Base-by-base conservation (phyloP, 495 filamentous ascomycete species). In the Bacidia rubella region DNA sequence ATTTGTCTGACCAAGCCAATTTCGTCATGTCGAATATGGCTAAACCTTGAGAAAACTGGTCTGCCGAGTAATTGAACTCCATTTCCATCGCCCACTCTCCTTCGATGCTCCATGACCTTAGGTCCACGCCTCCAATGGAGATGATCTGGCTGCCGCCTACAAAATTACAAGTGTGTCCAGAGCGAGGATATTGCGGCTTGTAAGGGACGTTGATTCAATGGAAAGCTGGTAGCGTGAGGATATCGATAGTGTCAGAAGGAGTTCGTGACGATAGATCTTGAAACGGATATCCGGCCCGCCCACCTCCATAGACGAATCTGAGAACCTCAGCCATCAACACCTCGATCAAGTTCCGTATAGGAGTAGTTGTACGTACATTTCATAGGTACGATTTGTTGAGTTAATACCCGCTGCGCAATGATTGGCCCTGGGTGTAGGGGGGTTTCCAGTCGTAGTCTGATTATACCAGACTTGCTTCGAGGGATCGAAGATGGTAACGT, bases 181-280 rank as follows among this genome's bases (percentile, higher is more conserved):
- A 11, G 25, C 54, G 52, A n/a, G 56, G 56, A 38, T 57, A 29
- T 22, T 55, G 35, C 2, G 60, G 54, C 15, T 26, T 29, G 35
- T 59, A 57, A 2, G 61, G 46, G 3, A 62, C 60, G 27, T 60
- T 59, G 25, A 68, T 63, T 63, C 72, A 74, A 32, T 64, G 55
- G 42, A 74, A 75, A n/a, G 69, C 70, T 0, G 71, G 71, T 2
- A 75, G 53, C 35, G 65, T 68, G 11, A 74, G 62, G n/a, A 75
- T 60, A 11, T 39, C 54, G 12, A 62, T 44, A 2, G 57, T 54
- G 19, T 62, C 59, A 17, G 25, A 20, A 49, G 42, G 39, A 41
- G 52, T 12, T 54, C 58, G 3, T 21, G 51, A 35, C 15, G 15
- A 35, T n/a, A n/a, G n/a, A n/a, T n/a, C n/a, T n/a, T n/a, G n/a